phyloP scores from a whole-genome alignment of 371 early-diverging fungal genomes.

The Phascolomyces articulosus region DNA sequence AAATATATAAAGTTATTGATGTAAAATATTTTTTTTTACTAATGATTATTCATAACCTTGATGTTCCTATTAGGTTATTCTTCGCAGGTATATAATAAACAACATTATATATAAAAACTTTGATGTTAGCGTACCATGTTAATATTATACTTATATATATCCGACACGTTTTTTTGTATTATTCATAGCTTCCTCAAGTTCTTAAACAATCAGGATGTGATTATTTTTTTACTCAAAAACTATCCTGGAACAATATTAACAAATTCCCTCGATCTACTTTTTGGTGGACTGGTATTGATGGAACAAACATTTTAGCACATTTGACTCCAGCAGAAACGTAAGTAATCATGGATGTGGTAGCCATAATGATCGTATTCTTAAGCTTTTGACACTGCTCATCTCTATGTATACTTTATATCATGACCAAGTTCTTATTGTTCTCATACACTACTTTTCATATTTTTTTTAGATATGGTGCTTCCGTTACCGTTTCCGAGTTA shows the following conservation, averaged over 20 bases:
- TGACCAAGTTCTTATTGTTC: too few species aligned
- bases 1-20: not conserved
- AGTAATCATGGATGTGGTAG: not conserved
- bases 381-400: too few species aligned
- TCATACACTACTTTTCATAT: too few species aligned
- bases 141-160: not conserved
- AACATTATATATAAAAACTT: not conserved
- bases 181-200: constrained; percentile 91
- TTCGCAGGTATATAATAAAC: constrained; percentile 25
- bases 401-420: too few species aligned
- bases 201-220: constrained; percentile 77
- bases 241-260: constrained; percentile 98
- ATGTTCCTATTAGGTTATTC: constrained; percentile 56
- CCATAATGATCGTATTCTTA: too few species aligned
- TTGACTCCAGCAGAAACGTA: constrained; percentile 85
- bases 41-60: not conserved
- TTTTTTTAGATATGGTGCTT: constrained; percentile 35
- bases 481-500: constrained; percentile 38
- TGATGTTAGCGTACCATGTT: not conserved
- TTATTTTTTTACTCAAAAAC: constrained; percentile 98
- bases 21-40: not conserved
- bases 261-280: constrained; percentile 96
- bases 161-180: too few species aligned
- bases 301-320: constrained; percentile 77
- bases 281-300: constrained; percentile 80